Evolutionary conservation across 192 early-diverging fungal species (phyloP).

Genomic region (Umbelopsis vinacea): DNA sequence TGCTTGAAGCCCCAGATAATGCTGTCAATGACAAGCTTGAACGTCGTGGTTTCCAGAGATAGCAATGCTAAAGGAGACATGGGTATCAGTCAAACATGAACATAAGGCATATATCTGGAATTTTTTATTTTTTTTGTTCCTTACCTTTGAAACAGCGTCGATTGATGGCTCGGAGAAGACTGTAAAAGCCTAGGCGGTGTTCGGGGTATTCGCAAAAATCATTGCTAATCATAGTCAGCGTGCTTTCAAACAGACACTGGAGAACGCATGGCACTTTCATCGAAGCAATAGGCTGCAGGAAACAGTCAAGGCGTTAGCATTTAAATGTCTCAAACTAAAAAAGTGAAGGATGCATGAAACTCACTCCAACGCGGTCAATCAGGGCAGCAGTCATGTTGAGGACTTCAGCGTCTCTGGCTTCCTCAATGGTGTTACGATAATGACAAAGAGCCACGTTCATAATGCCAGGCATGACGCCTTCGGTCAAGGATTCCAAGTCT

Average conservation of each 20-base stretch:
- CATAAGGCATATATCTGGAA: neutral
- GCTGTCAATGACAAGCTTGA: slow-evolving; percentile 93
- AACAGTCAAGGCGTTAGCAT: neutral
- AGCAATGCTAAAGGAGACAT: slow-evolving; percentile 64
- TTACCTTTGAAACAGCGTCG: slow-evolving; percentile 87
- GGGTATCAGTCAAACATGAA: too few relatives aligned
- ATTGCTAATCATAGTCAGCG: slow-evolving; percentile 99
- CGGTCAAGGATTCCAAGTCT: slow-evolving; percentile 75
- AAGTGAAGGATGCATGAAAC: too few relatives aligned
- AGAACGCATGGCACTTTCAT: slow-evolving; percentile 86
- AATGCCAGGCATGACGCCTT: slow-evolving; percentile 88
- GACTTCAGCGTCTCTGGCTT: slow-evolving; percentile 94
- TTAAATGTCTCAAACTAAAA: too few relatives aligned
- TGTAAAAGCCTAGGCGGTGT: slow-evolving; percentile 94
- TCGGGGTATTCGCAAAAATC: slow-evolving; percentile 98
- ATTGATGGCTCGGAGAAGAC: slow-evolving; percentile 90
- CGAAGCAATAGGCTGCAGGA: slow-evolving; percentile 56
- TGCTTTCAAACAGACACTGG: slow-evolving; percentile 94
- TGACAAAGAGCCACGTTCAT: slow-evolving; percentile 89
- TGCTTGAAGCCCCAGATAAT: slow-evolving; percentile 99
- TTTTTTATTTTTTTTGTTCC: too few relatives aligned
- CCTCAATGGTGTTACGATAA: slow-evolving; percentile 84
- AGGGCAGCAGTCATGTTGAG: slow-evolving; percentile 90
- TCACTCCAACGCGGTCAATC: slow-evolving; percentile 74
- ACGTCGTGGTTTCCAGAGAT: slow-evolving; percentile 76